Base-by-base conservation (phyloP, 345 rosid genomes). In the Fremontodendron californicum region DNA sequence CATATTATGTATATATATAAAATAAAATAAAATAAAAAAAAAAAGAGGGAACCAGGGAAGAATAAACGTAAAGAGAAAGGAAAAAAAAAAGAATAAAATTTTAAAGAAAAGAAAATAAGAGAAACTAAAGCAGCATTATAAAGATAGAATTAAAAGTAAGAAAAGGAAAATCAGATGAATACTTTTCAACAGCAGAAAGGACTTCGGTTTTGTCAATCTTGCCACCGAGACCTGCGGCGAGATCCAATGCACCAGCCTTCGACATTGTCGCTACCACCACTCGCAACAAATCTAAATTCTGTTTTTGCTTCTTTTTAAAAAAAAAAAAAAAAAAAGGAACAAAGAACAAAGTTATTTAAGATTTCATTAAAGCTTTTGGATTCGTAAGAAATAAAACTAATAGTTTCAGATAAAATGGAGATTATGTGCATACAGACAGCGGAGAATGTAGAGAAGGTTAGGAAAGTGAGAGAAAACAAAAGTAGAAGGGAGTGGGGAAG, bases 211-310 rank as follows among this genome's bases (percentile, higher is more conserved):
- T 92, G 23, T 90, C 91, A 80, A 96, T 90, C 86, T 90, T 90
- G 51, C 99, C 99, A 57, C 99, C 99, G 33, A 96, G 78, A 18
- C 93, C 93, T 11, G 97, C 83, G 13, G 98, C 99, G 75, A 96
- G 98, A 92, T 96, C 98, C 82, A 91, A 76, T 42, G 89, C 92
- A 46, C 92, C 87, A 13, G 89, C 79, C 79, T 89, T 87, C 73
- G 92, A 87, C 94, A 88, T 88, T 66, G 54, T 66, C 15, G 78
- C 11, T 23, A 6, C 27, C 27, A 71, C 39, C 60, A 29, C 45
- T 29, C 25, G 25, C 61, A 54, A 40, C 76, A 60, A 57, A 73
- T 57, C 66, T 57, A 73, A 45, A n/a, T n/a, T n/a, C n/a, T n/a
- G n/a, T n/a, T 23, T 42, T 3, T 16, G 15, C 3, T 13, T 49